A percentile compares a stretch with the other conserved stretches of the same genome.
Evolutionary conservation across 805 yeast genomes (phyloP).

Genomic region (Lipomyces yamadae): DNA sequence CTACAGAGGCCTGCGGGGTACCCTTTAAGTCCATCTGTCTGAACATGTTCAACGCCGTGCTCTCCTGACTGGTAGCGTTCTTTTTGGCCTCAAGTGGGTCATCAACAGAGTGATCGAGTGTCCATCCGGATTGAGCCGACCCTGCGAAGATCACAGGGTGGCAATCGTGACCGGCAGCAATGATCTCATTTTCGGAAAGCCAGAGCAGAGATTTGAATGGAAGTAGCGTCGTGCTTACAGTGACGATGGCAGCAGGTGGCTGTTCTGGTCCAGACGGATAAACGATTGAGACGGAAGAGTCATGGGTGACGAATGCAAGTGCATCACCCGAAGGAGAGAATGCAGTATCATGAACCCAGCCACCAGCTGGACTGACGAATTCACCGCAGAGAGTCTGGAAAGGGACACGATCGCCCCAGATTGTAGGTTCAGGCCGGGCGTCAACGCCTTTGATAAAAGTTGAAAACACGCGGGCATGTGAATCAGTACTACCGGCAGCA

Average conservation of each 20-base stretch:
- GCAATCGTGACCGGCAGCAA: slow-evolving; percentile 92
- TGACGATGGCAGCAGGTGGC: slow-evolving; percentile 64
- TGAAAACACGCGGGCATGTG: slow-evolving; percentile 86
- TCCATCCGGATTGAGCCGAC: slow-evolving; percentile 60
- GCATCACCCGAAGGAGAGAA: slow-evolving; percentile 81
- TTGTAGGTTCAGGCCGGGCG: slow-evolving; percentile 73
- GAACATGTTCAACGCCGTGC: slow-evolving; percentile 78
- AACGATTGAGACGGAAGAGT: slow-evolving; percentile 78
- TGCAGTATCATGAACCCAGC: slow-evolving; percentile 90
- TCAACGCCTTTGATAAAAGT: slow-evolving; percentile 90
- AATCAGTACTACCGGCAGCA: slow-evolving; percentile 92
- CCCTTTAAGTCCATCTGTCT: slow-evolving; percentile 96
- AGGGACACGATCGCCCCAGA: slow-evolving; percentile 96
- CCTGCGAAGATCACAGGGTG: slow-evolving; percentile 87
- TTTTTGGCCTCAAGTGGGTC: slow-evolving; percentile 51
- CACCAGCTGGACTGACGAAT: slow-evolving; percentile 67
- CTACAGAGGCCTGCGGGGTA: slow-evolving; percentile 53
- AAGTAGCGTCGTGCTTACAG: slow-evolving; percentile 67
- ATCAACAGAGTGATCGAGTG: slow-evolving; percentile 62
- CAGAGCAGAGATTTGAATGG: slow-evolving; percentile 82
- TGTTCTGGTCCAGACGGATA: slow-evolving; percentile 72
- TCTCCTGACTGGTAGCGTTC: slow-evolving; percentile 55
- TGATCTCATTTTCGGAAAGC: slow-evolving; percentile 65
- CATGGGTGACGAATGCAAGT: slow-evolving; percentile 83
- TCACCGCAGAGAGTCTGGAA: slow-evolving; percentile 91